Percentiles rank a stretch among this genome's conserved stretches.
Evolutionary conservation across 768 basidiomycete genomes (phyloP).

Genomic region (Boletus speciosus): DNA sequence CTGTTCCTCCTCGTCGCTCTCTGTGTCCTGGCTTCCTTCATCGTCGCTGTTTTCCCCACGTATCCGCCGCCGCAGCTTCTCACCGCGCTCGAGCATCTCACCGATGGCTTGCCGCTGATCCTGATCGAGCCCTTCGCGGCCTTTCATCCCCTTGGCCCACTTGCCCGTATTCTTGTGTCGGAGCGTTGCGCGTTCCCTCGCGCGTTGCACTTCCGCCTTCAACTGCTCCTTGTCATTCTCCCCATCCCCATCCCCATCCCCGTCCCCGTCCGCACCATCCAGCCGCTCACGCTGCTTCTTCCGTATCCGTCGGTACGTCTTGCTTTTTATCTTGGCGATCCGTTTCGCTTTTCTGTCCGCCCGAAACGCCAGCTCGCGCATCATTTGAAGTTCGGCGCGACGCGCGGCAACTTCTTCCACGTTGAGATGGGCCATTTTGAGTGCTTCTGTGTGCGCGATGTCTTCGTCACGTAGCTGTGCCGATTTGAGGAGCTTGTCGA

Average conservation of each 20-base stretch:
- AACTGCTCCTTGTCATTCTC: slow-evolving; percentile 50
- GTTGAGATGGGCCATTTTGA: slow-evolving; percentile 76
- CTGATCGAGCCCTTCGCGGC: slow-evolving; percentile 61
- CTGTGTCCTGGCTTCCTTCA: slow-evolving; percentile 47
- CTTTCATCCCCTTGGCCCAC: slow-evolving; percentile 77
- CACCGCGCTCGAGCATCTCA: slow-evolving; percentile 83
- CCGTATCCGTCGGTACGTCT: slow-evolving; percentile 82
- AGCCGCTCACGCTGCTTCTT: slow-evolving; percentile 73
- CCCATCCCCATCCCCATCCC: slow-evolving; percentile 10
- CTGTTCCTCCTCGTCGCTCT: slow-evolving; percentile 33
- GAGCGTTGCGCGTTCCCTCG: slow-evolving; percentile 86
- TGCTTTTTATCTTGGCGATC: slow-evolving; percentile 93
- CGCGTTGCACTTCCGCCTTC: slow-evolving; percentile 75
- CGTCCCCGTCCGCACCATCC: slow-evolving; percentile 28
- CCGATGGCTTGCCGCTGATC: slow-evolving; percentile 67
- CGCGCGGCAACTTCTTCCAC: slow-evolving; percentile 84
- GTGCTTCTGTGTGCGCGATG: slow-evolving; percentile 74
- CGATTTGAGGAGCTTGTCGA: slow-evolving; percentile 73
- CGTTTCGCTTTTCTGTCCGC: slow-evolving; percentile 89
- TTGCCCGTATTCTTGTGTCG: slow-evolving; percentile 85
- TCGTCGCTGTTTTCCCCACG: slow-evolving; percentile 61
- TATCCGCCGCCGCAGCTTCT: slow-evolving; percentile 75
- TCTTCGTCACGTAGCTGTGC: slow-evolving; percentile 84
- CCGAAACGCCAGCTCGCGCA: slow-evolving; percentile 92
- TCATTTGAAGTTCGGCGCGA: slow-evolving; percentile 75